Evolutionary conservation across 805 yeast genomes (phyloP).

Genomic region (Teunomyces funiuensis): DNA sequence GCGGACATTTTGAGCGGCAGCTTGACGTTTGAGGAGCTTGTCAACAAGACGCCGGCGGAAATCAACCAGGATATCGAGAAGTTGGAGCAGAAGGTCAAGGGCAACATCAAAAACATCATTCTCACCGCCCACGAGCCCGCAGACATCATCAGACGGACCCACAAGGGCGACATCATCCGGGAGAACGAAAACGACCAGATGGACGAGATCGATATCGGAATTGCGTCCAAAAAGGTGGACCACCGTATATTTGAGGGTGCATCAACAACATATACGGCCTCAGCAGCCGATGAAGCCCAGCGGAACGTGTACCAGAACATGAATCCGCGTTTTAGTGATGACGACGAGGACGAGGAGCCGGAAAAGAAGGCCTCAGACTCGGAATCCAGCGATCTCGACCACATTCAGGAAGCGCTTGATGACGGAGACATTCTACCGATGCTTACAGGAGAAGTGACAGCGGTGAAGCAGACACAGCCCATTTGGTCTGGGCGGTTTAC

Average conservation of each 20-base stretch:
- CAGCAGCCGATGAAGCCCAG: conserved; percentile 1
- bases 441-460: conserved; percentile 4
- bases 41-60: conserved; percentile 67
- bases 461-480: conserved; percentile 6
- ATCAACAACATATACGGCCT: not conserved
- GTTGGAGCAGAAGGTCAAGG: conserved; percentile 69
- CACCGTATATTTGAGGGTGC: conserved; percentile 32
- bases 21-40: conserved; percentile 58
- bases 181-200: conserved; percentile 39
- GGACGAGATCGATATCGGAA: conserved; percentile 25
- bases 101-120: conserved; percentile 67
- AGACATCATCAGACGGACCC: conserved; percentile 75
- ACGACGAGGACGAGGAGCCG: conserved; percentile 23
- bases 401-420: conserved; percentile 4
- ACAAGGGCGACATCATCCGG: conserved; percentile 83
- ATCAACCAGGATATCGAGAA: conserved; percentile 74
- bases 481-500: conserved; percentile 51
- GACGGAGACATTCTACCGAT: conserved; percentile 7
- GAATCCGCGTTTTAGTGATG: conserved; percentile 24
- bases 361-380: conserved; percentile 8
- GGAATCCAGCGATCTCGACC: conserved; percentile 10
- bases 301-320: conserved; percentile 15
- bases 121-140: conserved; percentile 52
- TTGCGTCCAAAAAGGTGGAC: conserved; percentile 35
- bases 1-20: conserved; percentile 54